Percentiles rank a stretch among this genome's conserved stretches.
Conservation (phyloP, 495 filamentous ascomycete species). For the Hypoxylon subgilvum region DNA sequence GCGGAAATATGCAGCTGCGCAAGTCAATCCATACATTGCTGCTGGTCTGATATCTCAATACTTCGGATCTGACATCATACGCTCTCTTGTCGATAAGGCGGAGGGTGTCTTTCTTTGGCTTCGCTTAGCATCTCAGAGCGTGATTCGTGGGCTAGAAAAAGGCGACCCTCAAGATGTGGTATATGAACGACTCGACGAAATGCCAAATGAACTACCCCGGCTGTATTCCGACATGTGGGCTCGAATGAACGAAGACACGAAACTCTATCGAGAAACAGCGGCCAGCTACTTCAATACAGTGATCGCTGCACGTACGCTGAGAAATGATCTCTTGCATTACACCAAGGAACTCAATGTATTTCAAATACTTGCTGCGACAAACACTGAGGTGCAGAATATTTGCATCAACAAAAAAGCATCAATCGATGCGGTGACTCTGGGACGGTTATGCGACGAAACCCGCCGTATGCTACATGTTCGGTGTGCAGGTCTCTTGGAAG, state of each 20-base stretch:
- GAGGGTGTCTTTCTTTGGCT: conserved; percentile 37
- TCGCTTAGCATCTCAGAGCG: conserved; percentile 13
- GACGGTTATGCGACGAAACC: not conserved
- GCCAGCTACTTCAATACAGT: conserved; percentile 5
- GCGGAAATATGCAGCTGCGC: not conserved
- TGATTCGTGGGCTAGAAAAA: not conserved
- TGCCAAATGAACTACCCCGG: not conserved
- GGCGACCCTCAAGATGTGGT: not conserved
- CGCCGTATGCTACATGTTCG: not conserved
- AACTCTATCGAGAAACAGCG: not conserved
- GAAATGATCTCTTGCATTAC: not conserved
- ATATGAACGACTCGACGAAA: conserved; percentile 1
- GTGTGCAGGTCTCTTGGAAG: conserved; percentile 9
- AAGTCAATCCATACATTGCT: not conserved
- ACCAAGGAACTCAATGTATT: not conserved
- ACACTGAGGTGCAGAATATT: not conserved
- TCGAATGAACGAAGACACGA: conserved; percentile 12
- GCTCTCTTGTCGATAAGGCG: conserved; percentile 13
- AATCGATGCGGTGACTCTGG: not conserved
- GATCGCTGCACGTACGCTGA: not conserved
- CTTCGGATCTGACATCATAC: not conserved
- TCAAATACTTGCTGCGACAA: not conserved
- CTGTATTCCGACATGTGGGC: conserved; percentile 18
- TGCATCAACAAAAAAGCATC: not conserved
- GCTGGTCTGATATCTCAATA: not conserved